Conservation (phyloP, 2,329 filamentous ascomycete genomes). For the Penicillium carneum region DNA sequence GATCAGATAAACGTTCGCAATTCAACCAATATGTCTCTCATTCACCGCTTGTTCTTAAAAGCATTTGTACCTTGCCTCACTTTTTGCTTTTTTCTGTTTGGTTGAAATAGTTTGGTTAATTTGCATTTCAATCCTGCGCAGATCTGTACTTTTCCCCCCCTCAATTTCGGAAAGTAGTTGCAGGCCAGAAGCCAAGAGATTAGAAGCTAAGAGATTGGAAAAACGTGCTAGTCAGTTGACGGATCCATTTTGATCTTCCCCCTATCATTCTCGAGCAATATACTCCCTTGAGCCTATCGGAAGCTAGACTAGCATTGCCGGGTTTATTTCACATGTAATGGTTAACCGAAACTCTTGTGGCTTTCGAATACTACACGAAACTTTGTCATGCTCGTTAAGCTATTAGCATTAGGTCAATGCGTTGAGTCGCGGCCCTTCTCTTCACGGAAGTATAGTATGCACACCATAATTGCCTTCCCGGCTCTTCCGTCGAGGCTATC, state of each 20-base stretch:
- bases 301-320: background rate
- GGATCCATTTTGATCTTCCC: slow-evolving; percentile 24
- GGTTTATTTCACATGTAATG: background rate
- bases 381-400: slow-evolving; percentile 29
- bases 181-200: slow-evolving; percentile 4
- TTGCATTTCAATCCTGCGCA: slow-evolving; percentile 14
- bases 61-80: slow-evolving; percentile 11
- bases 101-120: slow-evolving; percentile 11
- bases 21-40: slow-evolving; percentile 17
- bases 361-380: slow-evolving; percentile 27
- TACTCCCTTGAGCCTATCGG: slow-evolving; percentile 10
- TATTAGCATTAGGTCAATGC: slow-evolving; percentile 32
- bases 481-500: slow-evolving; percentile 27
- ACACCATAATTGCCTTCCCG: slow-evolving; percentile 35
- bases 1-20: slow-evolving; percentile 35
- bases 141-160: slow-evolving; percentile 13
- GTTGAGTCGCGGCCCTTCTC: slow-evolving; percentile 26
- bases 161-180: slow-evolving; percentile 15
- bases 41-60: slow-evolving; percentile 36
- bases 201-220: background rate
- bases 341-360: slow-evolving; percentile 7
- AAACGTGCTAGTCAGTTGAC: slow-evolving; percentile 26
- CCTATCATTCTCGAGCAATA: background rate
- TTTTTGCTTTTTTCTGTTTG: slow-evolving; percentile 20
- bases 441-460: slow-evolving; percentile 27